Evolutionary conservation across 331 rosid genomes (phyloP).

Genomic region (Dryas integrifolia): DNA sequence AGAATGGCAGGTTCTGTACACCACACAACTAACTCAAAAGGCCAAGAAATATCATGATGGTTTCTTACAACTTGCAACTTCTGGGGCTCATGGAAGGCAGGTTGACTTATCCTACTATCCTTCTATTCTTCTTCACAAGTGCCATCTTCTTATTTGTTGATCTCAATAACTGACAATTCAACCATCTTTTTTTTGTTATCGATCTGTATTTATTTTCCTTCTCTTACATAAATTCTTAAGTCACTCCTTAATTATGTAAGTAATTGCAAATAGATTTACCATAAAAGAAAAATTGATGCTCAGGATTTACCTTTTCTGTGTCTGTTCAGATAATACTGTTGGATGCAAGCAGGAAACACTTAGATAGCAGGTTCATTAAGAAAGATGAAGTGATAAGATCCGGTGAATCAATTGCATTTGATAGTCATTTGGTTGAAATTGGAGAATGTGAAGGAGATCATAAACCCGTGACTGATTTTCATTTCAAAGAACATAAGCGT

Average conservation of each 20-base stretch:
- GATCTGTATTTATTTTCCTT: background rate
- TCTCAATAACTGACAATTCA: background rate
- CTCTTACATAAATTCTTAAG: background rate
- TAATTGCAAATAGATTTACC: background rate
- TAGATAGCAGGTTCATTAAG: constrained; percentile 62
- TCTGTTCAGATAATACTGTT: constrained; percentile 54
- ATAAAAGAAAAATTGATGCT: constrained; percentile 8
- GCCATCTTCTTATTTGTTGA: constrained; percentile 6
- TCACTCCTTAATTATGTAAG: background rate
- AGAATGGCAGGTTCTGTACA: constrained; percentile 83
- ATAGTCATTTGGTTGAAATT: constrained; percentile 63
- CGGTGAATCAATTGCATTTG: constrained; percentile 56
- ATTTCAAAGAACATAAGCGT: constrained; percentile 4
- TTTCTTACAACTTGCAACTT: constrained; percentile 50
- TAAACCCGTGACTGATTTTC: constrained; percentile 32
- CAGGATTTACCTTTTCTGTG: constrained; percentile 21
- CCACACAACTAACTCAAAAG: constrained; percentile 63
- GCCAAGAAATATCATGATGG: constrained; percentile 75
- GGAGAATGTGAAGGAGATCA: constrained; percentile 58
- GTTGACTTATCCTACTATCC: constrained; percentile 37
- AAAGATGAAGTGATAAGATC: constrained; percentile 59
- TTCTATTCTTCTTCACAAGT: constrained; percentile 21
- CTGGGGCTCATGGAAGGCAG: constrained; percentile 68
- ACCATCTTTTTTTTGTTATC: background rate
- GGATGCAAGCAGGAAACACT: constrained; percentile 55